phyloP scores from a whole-genome alignment of 768 basidiomycete species.

The Grammothele lineata region DNA sequence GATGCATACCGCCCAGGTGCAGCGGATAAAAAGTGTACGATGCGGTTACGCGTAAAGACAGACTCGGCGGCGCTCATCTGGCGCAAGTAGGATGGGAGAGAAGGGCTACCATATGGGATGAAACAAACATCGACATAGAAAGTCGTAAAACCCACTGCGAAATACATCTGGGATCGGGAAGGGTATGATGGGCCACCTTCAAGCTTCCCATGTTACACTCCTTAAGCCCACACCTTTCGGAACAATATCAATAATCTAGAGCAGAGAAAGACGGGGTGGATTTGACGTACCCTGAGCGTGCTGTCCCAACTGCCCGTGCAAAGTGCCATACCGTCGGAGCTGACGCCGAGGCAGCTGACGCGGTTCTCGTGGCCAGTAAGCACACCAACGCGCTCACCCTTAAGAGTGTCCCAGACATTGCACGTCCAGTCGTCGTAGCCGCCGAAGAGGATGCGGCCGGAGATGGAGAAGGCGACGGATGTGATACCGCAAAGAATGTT shows the following conservation, averaged over 20 bases:
- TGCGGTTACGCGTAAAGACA: constrained; percentile 52
- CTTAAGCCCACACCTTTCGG: constrained; percentile 92
- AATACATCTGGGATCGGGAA: too few species aligned
- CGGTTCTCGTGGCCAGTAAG: constrained; percentile 97
- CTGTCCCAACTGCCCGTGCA: constrained; percentile 99
- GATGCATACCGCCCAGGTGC: too few species aligned
- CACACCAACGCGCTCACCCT: constrained; percentile 97
- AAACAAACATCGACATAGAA: constrained; percentile 41
- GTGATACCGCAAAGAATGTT: constrained; percentile 99
- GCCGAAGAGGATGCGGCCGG: constrained; percentile 95
- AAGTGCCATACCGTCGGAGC: constrained; percentile 94
- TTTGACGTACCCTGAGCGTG: constrained; percentile 83
- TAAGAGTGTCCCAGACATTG: constrained; percentile 99
- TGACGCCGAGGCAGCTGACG: constrained; percentile 94
- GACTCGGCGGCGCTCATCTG: constrained; percentile 48
- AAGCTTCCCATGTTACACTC: constrained; percentile 7
- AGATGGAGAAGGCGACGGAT: constrained; percentile 97
- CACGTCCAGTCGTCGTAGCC: constrained; percentile 99
- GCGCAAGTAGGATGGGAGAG: constrained; percentile 47
- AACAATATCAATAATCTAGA: too few species aligned
- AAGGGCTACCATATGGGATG: constrained; percentile 43
- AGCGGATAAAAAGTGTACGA: constrained; percentile 34
- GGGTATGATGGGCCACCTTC: too few species aligned
- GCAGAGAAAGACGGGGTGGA: background rate
- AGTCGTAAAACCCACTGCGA: too few species aligned